Conservation (phyloP, 2,329 filamentous ascomycete species). For the Fusarium aywerte region DNA sequence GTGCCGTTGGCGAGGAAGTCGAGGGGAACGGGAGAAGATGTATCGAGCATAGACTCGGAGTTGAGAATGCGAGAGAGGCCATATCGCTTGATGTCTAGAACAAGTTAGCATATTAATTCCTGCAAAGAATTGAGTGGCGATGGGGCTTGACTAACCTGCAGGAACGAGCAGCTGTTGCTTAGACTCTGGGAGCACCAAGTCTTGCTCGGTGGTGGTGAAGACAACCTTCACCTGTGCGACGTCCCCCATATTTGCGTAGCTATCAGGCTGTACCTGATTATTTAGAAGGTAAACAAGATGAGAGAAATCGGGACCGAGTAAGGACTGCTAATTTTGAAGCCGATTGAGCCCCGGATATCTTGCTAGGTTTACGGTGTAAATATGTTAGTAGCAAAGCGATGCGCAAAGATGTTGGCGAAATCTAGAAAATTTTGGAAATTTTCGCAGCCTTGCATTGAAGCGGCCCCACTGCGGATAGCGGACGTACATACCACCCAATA, state of each 20-base stretch:
- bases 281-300: not conserved
- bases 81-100: constrained; percentile 74
- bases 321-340: constrained; percentile 16
- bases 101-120: not conserved
- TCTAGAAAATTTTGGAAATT: constrained; percentile 45
- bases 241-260: constrained; percentile 51
- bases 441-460: constrained; percentile 42
- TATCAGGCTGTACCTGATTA: not conserved
- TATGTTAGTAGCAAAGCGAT: constrained; percentile 12
- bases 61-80: constrained; percentile 76
- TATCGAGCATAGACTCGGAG: constrained; percentile 76
- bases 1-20: constrained; percentile 96
- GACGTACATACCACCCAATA: constrained; percentile 8
- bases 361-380: constrained; percentile 4
- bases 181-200: constrained; percentile 70
- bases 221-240: constrained; percentile 71
- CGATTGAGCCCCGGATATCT: constrained; percentile 32
- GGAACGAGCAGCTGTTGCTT: constrained; percentile 72
- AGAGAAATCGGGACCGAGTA: not conserved
- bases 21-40: constrained; percentile 76
- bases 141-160: constrained; percentile 56
- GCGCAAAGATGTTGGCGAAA: constrained; percentile 32
- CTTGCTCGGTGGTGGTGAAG: constrained; percentile 72
- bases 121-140: fast-evolving
- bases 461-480: constrained; percentile 41